Evolutionary conservation across 768 basidiomycete species (phyloP), one percentile per base, ranked within the genome.

Genomic region (Tricholoma bakamatsutake): DNA sequence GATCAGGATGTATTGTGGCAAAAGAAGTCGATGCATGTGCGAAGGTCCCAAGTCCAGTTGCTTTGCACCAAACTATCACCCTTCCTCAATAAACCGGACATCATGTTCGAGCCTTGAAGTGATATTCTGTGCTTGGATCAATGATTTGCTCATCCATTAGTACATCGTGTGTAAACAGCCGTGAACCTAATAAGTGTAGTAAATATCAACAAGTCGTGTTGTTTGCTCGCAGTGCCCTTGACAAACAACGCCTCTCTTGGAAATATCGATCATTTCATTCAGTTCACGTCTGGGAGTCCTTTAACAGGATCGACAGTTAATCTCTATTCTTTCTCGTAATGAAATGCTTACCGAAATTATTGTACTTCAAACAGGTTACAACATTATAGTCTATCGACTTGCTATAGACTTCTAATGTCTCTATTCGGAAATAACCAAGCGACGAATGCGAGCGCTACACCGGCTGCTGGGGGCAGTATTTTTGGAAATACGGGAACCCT

Each of bases 401-500:
- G n/a, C n/a, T 11, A 11, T 42, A 12, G 9, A 27, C 43, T 28
- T n/a, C 27, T 55, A 9, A 61, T 63, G 58, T 60, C 59, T 50
- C 24, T 61, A 17, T 67, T 67, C 57, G 62, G 63, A 21, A 60
- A 46, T 47, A 59, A 60, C 5, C 34, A 37, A 15, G 53, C 58
- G 43, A 53, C 59, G 27, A 53, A 60, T 31, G 56, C 54, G 55
- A 30, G 11, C 28, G 12, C 27, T n/a, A n/a, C 46, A 7, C 46
- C 46, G 31, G 63, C 59, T 50, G 33, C 59, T 0, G 60, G 60
- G 21, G 62, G 63, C 4, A 59, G 68, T 21, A 53, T 72, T 24
- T 67, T 71, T 49, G 74, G 74, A 30, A 61, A 61, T 13, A 58
- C 70, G 0, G 56, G 61, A 50, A 30, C 57, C 12, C 57, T 58